A percentile compares a stretch with the other conserved stretches of the same genome.
phyloP scores from a whole-genome alignment of 495 filamentous ascomycete genomes.

The Rhypophila decipiens region DNA sequence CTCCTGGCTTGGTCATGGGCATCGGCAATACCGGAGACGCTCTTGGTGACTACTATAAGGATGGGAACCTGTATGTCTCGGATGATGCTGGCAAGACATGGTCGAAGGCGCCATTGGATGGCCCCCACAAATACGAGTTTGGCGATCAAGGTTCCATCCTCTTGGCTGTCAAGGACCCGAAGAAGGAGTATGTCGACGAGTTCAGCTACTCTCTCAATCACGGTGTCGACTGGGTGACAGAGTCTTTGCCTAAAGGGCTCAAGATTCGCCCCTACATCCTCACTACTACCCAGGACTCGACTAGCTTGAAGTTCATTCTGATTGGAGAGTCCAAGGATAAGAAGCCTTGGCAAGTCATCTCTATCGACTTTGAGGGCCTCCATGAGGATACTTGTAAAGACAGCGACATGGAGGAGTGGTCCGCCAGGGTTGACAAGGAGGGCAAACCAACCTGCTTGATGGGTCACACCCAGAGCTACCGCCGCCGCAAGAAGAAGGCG shows the following conservation, averaged over 20 bases:
- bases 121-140: slow-evolving; percentile 92
- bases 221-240: slow-evolving; percentile 68
- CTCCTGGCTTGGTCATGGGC: slow-evolving; percentile 88
- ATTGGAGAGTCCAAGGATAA: slow-evolving; percentile 46
- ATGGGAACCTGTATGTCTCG: slow-evolving; percentile 78
- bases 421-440: slow-evolving; percentile 71
- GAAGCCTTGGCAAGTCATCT: slow-evolving; percentile 51
- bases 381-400: slow-evolving; percentile 76
- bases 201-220: slow-evolving; percentile 82
- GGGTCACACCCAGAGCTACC: slow-evolving; percentile 84
- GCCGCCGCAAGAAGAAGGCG: slow-evolving; percentile 71
- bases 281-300: slow-evolving; percentile 84
- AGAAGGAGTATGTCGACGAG: slow-evolving; percentile 44
- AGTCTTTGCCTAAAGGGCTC: slow-evolving; percentile 55
- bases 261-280: slow-evolving; percentile 59
- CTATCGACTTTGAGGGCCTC: slow-evolving; percentile 75
- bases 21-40: slow-evolving; percentile 78
- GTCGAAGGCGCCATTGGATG: slow-evolving; percentile 60
- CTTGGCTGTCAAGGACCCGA: slow-evolving; percentile 70
- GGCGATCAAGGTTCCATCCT: slow-evolving; percentile 86
- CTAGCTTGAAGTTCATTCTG: slow-evolving; percentile 81
- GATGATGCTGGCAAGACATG: slow-evolving; percentile 87
- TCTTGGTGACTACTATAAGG: slow-evolving; percentile 53
- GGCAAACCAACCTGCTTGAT: slow-evolving; percentile 82
- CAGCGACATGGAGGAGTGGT: slow-evolving; percentile 81